A percentile compares a stretch with the other conserved stretches of the same genome.
Conservation (phyloP, 108 stramenopile species). For the Pseudonitzschia multiseries region DNA sequence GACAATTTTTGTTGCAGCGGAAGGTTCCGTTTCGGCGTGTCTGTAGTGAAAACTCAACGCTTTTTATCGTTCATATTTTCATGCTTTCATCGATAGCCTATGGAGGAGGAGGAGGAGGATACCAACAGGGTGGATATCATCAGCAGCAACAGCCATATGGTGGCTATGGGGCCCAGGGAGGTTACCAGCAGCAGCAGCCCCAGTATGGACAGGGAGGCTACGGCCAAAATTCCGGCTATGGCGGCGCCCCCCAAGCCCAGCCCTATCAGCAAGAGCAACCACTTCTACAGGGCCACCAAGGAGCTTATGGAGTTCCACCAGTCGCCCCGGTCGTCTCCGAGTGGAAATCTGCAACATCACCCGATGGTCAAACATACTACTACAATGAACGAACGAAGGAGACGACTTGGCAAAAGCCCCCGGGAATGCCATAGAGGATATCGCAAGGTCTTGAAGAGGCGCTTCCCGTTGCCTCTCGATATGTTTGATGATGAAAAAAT, state of each 20-base stretch:
- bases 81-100: slow-evolving; percentile 8
- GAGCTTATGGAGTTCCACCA: slow-evolving; percentile 23
- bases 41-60: background rate
- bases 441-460: background rate
- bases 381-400: slow-evolving; percentile 86
- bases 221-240: slow-evolving; percentile 46
- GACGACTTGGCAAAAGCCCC: slow-evolving; percentile 88
- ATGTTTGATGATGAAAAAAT: slow-evolving; percentile 2
- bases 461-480: slow-evolving; percentile 7
- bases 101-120: no score
- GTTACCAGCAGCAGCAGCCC: slow-evolving; percentile 39
- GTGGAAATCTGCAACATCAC: slow-evolving; percentile 59
- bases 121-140: slow-evolving; percentile 37
- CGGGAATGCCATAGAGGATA: slow-evolving; percentile 68
- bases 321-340: slow-evolving; percentile 30
- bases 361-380: slow-evolving; percentile 87
- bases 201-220: slow-evolving; percentile 28
- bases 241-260: slow-evolving; percentile 36
- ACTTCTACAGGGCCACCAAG: slow-evolving; percentile 2
- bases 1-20: background rate
- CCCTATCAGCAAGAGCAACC: slow-evolving; percentile 21
- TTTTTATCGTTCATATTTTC: slow-evolving; percentile 8
- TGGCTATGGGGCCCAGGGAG: slow-evolving; percentile 23
- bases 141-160: slow-evolving; percentile 42
- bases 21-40: background rate